These are phyloP conservation scores for Xylariales sp. DNA, from an alignment of 2,329 filamentous ascomycete genomes.

Conservation along the genomic window DNA sequence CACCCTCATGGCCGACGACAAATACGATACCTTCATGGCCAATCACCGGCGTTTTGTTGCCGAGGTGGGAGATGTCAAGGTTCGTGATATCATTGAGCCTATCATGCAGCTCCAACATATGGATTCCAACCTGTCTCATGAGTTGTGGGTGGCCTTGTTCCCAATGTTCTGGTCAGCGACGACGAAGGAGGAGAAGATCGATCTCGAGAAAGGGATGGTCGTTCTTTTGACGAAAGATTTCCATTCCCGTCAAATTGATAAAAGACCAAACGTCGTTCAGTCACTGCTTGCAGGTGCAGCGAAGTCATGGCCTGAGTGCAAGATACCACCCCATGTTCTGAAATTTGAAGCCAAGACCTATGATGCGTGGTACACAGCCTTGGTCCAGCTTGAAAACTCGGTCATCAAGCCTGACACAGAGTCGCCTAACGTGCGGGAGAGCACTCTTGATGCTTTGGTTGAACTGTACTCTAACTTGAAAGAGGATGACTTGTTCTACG, in stretches of 20 bases:
- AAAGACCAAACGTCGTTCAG: conserved; percentile 91
- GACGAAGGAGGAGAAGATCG: conserved; percentile 78
- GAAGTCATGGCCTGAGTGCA: conserved; percentile 79
- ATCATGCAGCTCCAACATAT: conserved; percentile 88
- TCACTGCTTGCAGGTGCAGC: conserved; percentile 85
- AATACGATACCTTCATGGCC: conserved; percentile 73
- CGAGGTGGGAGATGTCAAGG: conserved; percentile 80
- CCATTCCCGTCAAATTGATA: conserved; percentile 89
- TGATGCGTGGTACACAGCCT: conserved; percentile 94
- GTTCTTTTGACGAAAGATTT: conserved; percentile 89
- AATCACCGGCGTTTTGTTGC: conserved; percentile 77
- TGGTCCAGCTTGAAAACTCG: conserved; percentile 83
- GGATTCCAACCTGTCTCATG: conserved; percentile 74
- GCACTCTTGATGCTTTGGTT: conserved; percentile 91
- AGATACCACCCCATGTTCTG: conserved; percentile 90
- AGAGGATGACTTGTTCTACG: conserved; percentile 96
- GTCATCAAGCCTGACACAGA: conserved; percentile 82
- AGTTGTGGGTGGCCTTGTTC: conserved; percentile 88
- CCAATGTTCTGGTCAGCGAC: conserved; percentile 91
- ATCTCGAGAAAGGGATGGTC: conserved; percentile 90
- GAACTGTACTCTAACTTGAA: conserved; percentile 87
- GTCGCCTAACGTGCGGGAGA: conserved; percentile 79
- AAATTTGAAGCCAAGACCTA: conserved; percentile 94
- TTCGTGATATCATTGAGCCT: conserved; percentile 84
- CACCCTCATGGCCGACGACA: conserved; percentile 72